Conservation (phyloP, 495 filamentous ascomycete genomes). For the Bathelium albidoporum region DNA sequence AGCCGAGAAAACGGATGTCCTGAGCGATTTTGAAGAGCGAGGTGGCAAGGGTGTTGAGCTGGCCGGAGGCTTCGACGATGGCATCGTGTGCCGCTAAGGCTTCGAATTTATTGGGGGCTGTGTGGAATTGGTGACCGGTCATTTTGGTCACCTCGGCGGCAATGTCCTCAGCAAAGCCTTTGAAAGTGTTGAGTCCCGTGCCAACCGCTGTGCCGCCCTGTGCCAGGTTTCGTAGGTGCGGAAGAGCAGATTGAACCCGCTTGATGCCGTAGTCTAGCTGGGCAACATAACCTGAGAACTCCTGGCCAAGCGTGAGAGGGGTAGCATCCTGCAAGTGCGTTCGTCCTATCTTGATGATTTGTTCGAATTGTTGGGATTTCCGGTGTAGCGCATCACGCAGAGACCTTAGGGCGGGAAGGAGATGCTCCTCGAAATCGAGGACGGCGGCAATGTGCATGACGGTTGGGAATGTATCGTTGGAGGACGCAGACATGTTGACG, state of each 20-base stretch:
- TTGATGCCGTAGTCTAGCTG: constrained; percentile 85
- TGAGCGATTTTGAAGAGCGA: constrained; percentile 98
- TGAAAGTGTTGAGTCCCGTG: constrained; percentile 94
- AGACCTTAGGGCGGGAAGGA: constrained; percentile 71
- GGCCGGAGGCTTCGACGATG: constrained; percentile 84
- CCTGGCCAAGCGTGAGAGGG: constrained; percentile 88
- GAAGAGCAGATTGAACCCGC: constrained; percentile 72
- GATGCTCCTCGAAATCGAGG: constrained; percentile 75
- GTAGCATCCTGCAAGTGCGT: constrained; percentile 98
- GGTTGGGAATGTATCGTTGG: constrained; percentile 98
- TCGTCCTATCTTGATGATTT: constrained; percentile 97
- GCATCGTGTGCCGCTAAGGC: constrained; percentile 95
- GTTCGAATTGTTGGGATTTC: constrained; percentile 82
- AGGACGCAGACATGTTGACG: constrained; percentile 97
- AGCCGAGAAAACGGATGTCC: constrained; percentile 93
- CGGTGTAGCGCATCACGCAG: constrained; percentile 73
- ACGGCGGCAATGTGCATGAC: constrained; percentile 99
- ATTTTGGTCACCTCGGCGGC: constrained; percentile 82
- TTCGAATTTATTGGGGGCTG: constrained; percentile 98
- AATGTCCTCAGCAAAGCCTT: constrained; percentile 87
- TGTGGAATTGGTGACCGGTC: constrained; percentile 87
- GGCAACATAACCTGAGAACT: constrained; percentile 95
- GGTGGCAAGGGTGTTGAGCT: constrained; percentile 82
- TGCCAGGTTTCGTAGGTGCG: constrained; percentile 74
- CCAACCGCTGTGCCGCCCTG: constrained; percentile 97